These are phyloP conservation scores for Hypomontagnella monticulosa DNA, from an alignment of 495 filamentous ascomycete species.

Conservation along the genomic window DNA sequence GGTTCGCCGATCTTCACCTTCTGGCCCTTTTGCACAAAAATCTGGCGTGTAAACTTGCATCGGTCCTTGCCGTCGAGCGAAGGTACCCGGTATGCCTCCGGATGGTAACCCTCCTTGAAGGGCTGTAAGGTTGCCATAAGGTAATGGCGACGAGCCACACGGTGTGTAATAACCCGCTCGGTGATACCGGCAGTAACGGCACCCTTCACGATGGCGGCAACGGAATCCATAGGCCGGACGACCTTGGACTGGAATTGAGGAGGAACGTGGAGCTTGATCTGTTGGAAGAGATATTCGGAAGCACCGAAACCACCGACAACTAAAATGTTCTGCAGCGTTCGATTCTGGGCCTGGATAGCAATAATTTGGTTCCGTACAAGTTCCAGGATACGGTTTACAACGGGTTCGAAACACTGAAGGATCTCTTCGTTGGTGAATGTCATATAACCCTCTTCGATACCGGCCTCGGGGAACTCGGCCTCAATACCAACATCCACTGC, in stretches of 20 bases:
- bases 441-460: conserved; percentile 82
- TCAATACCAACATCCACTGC: conserved; percentile 81
- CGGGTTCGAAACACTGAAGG: conserved; percentile 79
- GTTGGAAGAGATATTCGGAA: conserved; percentile 81
- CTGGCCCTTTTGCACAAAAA: conserved; percentile 99
- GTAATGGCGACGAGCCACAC: conserved; percentile 97
- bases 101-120: conserved; percentile 98
- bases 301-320: conserved; percentile 80
- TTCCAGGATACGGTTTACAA: conserved; percentile 76
- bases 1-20: conserved; percentile 99
- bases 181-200: conserved; percentile 91
- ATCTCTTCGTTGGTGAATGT: conserved; percentile 85
- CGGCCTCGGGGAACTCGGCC: conserved; percentile 78
- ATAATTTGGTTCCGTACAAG: conserved; percentile 81
- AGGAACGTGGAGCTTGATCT: conserved; percentile 84
- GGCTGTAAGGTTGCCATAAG: conserved; percentile 99
- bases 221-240: conserved; percentile 79
- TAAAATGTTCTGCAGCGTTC: conserved; percentile 75
- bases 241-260: conserved; percentile 82
- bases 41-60: conserved; percentile 98
- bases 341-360: conserved; percentile 79
- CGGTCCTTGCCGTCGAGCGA: conserved; percentile 96
- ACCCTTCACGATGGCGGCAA: conserved; percentile 80
- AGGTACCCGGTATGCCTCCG: conserved; percentile 96
- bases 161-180: conserved; percentile 93